Percentiles rank a stretch among this genome's conserved stretches.
Conservation (phyloP, 495 filamentous ascomycete genomes). For the Aspergillus sclerotioniger region DNA sequence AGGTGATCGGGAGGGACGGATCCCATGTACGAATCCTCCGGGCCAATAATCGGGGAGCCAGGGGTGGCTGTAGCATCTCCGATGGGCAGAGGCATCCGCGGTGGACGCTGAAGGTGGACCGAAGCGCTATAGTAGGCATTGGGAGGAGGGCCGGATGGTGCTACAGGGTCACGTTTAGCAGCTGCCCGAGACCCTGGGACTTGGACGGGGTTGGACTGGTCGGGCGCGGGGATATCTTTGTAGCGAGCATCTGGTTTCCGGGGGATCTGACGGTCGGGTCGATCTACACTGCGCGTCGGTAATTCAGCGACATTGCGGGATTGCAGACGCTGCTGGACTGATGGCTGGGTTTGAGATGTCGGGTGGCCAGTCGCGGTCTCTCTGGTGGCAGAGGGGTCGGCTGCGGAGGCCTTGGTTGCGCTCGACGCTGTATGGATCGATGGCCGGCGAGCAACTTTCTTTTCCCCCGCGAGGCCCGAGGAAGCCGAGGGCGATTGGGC, state of each 20-base stretch:
- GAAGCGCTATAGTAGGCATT: conserved; percentile 51
- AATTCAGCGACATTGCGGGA: conserved; percentile 35
- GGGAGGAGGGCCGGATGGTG: conserved; percentile 45
- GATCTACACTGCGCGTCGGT: conserved; percentile 22
- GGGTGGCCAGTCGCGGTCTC: conserved; percentile 43
- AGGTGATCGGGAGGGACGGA: conserved; percentile 50
- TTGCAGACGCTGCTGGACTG: conserved; percentile 41
- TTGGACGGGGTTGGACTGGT: conserved; percentile 48
- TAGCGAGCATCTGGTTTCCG: conserved; percentile 27
- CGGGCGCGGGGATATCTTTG: conserved; percentile 26
- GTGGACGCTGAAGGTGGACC: conserved; percentile 67
- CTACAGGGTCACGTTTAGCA: conserved; percentile 35
- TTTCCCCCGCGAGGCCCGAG: conserved; percentile 31
- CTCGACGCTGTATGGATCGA: conserved; percentile 40
- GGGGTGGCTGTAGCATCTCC: conserved; percentile 83
- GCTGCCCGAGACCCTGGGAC: conserved; percentile 44
- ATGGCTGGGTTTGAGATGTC: conserved; percentile 33
- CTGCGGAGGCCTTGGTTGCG: conserved; percentile 37
- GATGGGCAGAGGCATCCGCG: conserved; percentile 85
- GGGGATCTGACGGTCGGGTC: conserved; percentile 23
- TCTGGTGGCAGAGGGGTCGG: conserved; percentile 42
- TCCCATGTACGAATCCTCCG: conserved; percentile 51
- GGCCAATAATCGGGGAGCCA: conserved; percentile 75
- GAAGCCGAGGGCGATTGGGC: conserved; percentile 25
- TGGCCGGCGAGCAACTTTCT: conserved; percentile 39